Evolutionary conservation across 2,329 filamentous ascomycete species (phyloP).

Genomic region (Karstenula rhodostoma): DNA sequence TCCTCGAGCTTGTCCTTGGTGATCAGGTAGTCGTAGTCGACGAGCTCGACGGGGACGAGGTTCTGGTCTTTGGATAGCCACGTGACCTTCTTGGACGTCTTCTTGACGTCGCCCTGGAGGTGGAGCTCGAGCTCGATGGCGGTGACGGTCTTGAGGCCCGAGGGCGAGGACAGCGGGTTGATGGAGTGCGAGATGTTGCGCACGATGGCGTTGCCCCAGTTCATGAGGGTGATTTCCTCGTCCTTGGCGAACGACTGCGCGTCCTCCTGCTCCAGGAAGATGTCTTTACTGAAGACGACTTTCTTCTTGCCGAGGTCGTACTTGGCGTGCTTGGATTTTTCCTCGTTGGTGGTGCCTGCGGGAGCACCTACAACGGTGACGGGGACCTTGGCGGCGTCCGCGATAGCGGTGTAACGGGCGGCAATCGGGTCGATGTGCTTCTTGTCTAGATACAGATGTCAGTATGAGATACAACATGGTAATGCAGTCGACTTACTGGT

Average conservation of each 20-base stretch:
- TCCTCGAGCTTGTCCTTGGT: conserved; percentile 94
- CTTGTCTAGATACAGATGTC: too few species aligned
- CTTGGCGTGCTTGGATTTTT: conserved; percentile 89
- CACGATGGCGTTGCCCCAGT: conserved; percentile 91
- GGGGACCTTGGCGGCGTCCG: conserved; percentile 74
- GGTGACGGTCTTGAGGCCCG: conserved; percentile 64
- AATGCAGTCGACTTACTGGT: too few species aligned
- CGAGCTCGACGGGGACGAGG: conserved; percentile 82
- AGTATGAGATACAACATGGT: too few species aligned
- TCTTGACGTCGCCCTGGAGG: conserved; percentile 90
- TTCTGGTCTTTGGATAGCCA: conserved; percentile 85
- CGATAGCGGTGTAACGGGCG: conserved; percentile 63
- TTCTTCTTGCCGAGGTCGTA: conserved; percentile 89
- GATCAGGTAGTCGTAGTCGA: conserved; percentile 94
- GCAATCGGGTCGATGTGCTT: conserved; percentile 61
- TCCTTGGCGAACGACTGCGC: conserved; percentile 80
- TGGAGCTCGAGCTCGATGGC: conserved; percentile 84
- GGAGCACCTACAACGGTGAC: conserved; percentile 72
- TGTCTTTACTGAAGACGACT: conserved; percentile 76
- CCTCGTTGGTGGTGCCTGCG: conserved; percentile 64
- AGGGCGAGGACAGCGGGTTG: conserved; percentile 59
- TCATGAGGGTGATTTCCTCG: conserved; percentile 96
- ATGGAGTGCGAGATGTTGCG: conserved; percentile 67
- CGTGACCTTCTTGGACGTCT: conserved; percentile 95
- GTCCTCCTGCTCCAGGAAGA: conserved; percentile 88